These are phyloP conservation scores for Raffaelea albimanens DNA, from an alignment of 2,329 filamentous ascomycete genomes.

Conservation along the genomic window DNA sequence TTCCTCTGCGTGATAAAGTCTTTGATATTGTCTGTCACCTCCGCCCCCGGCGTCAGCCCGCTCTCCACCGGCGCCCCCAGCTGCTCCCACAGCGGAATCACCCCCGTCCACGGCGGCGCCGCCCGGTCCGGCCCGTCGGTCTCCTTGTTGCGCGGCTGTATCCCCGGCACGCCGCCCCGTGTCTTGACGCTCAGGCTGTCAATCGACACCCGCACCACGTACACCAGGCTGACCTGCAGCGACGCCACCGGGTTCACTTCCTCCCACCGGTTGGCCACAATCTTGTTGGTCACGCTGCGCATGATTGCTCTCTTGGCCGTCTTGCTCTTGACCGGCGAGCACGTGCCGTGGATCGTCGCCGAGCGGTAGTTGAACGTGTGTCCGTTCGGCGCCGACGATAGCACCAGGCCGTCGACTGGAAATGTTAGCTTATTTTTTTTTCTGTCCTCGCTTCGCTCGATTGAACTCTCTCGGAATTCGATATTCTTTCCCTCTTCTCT, in stretches of 20 bases:
- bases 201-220: constrained; percentile 10
- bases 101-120: constrained; percentile 9
- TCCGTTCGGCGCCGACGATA: constrained; percentile 12
- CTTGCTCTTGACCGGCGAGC: constrained; percentile 5
- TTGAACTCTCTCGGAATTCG: no score
- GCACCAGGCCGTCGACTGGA: constrained; percentile 8
- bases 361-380: constrained; percentile 14
- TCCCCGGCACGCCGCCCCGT: constrained; percentile 8
- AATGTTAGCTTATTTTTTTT: no score
- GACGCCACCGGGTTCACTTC: constrained; percentile 12
- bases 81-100: constrained; percentile 13
- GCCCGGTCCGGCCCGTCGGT: constrained; percentile 9
- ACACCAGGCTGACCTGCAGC: constrained; percentile 10
- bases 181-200: constrained; percentile 12
- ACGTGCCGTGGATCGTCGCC: constrained; percentile 12
- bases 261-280: constrained; percentile 8
- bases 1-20: constrained; percentile 7
- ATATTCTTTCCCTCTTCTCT: no score
- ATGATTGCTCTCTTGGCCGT: constrained; percentile 5
- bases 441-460: no score
- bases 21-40: constrained; percentile 4
- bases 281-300: constrained; percentile 11
- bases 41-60: constrained; percentile 9
- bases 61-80: constrained; percentile 11
- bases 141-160: constrained; percentile 10